Base-by-base conservation (phyloP, 257 asterid species). In the Oldenlandia corymbosa region DNA sequence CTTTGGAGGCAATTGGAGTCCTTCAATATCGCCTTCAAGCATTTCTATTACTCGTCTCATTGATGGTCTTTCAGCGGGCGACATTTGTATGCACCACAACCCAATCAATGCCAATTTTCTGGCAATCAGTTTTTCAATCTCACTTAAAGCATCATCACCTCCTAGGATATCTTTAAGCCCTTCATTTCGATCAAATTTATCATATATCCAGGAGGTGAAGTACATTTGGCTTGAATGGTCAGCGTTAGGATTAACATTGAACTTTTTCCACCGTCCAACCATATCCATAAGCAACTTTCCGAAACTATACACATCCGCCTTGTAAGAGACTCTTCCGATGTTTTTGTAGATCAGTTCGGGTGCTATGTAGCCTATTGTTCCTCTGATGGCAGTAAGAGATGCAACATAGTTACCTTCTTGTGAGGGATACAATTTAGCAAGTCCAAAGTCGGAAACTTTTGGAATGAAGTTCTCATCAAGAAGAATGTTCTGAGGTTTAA, bases 301-400 rank as follows among this genome's bases (percentile, higher is more conserved):
- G 21, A 56, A 73, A 48, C 48, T 73, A 18, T 73, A 73, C 18
- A 73, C 73, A 68, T 62, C 73, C 3, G 63, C 45, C 34, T 73
- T 73, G 24, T 47, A 3, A 0, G 78, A n/a, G n/a, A n/a, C n/a
- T n/a, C n/a, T n/a, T n/a, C n/a, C n/a, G n/a, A n/a, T n/a, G n/a
- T n/a, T n/a, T n/a, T n/a, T n/a, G n/a, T n/a, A n/a, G n/a, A n/a
- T n/a, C n/a, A n/a, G n/a, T n/a, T n/a, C n/a, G n/a, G n/a, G n/a
- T n/a, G n/a, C n/a, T n/a, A n/a, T n/a, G n/a, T n/a, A n/a, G n/a
- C n/a, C n/a, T n/a, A n/a, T n/a, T 17, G 71, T 73, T 21, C 78
- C 74, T 65, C 60, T 64, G 1, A 48, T 52, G 1, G 57, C 62
- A 0, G 73, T 61, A 3, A 62, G 62, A 18, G 69, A 36, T 2